These are phyloP conservation scores for Nakataea oryzae DNA, from an alignment of 2,329 filamentous ascomycete genomes.

Conservation along the genomic window DNA sequence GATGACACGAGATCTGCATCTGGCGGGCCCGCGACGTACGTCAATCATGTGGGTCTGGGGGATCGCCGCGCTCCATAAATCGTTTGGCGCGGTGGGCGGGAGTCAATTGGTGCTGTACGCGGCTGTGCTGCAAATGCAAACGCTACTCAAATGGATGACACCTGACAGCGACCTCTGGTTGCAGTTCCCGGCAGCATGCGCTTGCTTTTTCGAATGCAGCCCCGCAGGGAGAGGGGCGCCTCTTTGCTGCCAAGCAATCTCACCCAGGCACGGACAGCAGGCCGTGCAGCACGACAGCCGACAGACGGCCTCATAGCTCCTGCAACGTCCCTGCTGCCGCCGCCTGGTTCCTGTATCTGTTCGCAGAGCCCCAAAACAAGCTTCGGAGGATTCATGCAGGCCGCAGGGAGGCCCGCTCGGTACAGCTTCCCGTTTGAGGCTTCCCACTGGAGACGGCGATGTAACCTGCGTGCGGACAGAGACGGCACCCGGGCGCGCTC, in stretches of 20 bases:
- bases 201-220: neutral
- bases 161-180: neutral
- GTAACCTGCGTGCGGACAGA: neutral
- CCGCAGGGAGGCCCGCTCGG: neutral
- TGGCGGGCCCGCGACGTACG: too few relatives aligned
- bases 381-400: neutral
- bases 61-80: neutral
- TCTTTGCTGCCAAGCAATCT: neutral
- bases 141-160: neutral
- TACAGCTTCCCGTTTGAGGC: neutral
- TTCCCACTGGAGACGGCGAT: neutral
- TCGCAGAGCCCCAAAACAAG: neutral
- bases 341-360: neutral
- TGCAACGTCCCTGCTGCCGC: neutral
- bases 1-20: neutral
- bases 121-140: neutral
- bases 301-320: too few relatives aligned
- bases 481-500: neutral
- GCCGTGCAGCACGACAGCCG: neutral
- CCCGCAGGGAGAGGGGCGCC: neutral
- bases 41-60: neutral
- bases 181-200: neutral
- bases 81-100: neutral
- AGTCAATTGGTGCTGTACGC: too few relatives aligned
- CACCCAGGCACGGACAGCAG: too few relatives aligned